Evolutionary conservation across 1,139 yeast species (phyloP), one percentile per base, ranked within the genome.

Genomic region (Lizanozyma gosingica): DNA sequence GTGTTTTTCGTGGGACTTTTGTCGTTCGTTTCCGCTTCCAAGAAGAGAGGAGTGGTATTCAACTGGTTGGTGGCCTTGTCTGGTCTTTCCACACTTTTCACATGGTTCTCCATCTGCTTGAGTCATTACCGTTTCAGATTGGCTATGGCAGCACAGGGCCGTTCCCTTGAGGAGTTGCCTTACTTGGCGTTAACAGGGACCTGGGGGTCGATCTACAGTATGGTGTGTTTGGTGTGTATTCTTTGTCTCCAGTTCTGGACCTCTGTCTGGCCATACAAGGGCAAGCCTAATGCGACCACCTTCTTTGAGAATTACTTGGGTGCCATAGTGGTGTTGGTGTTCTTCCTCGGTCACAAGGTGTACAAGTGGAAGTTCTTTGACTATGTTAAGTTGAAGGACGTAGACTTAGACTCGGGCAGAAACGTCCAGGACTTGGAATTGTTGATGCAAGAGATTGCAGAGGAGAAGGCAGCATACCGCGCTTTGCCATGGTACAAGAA

Each of bases 361-460:
- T 79, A 75, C 70, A 71, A 68, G 52, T 71, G 63, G 45, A 76
- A 76, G 51, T 78, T 75, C 74, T 63, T 47, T 35, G 43, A 75
- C 11, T 65, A 60, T 49, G 64, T 73, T 48, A 63, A 70, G 43
- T 68, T 77, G 32, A 55, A 60, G 37, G 77, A 78, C 40, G 73
- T 82, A 50, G 87, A 82, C 56, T 60, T 82, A 44, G 84, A 79
- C 49, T 67, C 83, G 15, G 87, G 86, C 52, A 78, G 87, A 75
- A 74, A 80, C 57, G 81, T 75, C 48, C 60, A 76, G 42, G 87
- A 81, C 55, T 59, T 80, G 54, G 85, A 80, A 46, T 66, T 78
- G 37, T 65, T 79, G 54, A 78, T 71, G 57, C 83, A 79, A 60
- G 87, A 81, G 59, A 62, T 80, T 53, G 73, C 74, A 18, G 79